These are phyloP conservation scores for Exophiala sideris DNA, from an alignment of 2,329 filamentous ascomycete genomes.

Conservation along the genomic window DNA sequence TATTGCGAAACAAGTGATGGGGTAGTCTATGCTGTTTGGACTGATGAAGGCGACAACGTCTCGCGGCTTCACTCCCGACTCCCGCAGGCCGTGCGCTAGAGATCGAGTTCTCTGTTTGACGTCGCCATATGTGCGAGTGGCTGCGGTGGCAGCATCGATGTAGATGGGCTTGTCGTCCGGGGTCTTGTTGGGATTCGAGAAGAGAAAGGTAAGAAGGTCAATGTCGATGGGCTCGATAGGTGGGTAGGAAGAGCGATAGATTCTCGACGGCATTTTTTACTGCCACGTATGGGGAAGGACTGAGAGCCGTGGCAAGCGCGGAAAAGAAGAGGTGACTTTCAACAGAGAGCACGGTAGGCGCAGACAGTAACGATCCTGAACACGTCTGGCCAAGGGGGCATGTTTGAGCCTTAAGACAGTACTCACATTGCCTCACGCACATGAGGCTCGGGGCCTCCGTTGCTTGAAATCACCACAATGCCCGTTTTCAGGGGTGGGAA, in stretches of 20 bases:
- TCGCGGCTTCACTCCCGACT: conserved; percentile 41
- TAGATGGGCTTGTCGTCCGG: conserved; percentile 20
- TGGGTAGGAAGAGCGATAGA: conserved; percentile 15
- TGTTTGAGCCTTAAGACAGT: no score
- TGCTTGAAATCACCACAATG: no score
- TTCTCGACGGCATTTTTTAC: conserved; percentile 9
- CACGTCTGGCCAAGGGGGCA: no score
- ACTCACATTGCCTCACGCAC: no score
- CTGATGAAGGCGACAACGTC: conserved; percentile 61
- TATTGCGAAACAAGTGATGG: conserved; percentile 71
- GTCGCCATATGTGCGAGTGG: conserved; percentile 13
- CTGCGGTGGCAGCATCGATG: conserved; percentile 19
- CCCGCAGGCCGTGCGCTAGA: conserved; percentile 17
- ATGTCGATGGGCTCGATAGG: conserved; percentile 13
- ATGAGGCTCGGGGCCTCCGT: no score
- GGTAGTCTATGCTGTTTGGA: conserved; percentile 82
- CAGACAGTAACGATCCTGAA: no score
- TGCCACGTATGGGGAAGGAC: not conserved
- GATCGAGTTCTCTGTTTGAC: conserved; percentile 14
- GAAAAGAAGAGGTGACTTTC: no score
- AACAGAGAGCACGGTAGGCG: no score
- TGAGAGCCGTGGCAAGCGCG: no score
- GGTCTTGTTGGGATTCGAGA: conserved; percentile 20
- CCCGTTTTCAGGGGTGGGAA: no score
- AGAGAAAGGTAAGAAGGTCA: conserved; percentile 17